Evolutionary conservation across 2,329 filamentous ascomycete species (phyloP).

Genomic region (Talaromyces sp.): DNA sequence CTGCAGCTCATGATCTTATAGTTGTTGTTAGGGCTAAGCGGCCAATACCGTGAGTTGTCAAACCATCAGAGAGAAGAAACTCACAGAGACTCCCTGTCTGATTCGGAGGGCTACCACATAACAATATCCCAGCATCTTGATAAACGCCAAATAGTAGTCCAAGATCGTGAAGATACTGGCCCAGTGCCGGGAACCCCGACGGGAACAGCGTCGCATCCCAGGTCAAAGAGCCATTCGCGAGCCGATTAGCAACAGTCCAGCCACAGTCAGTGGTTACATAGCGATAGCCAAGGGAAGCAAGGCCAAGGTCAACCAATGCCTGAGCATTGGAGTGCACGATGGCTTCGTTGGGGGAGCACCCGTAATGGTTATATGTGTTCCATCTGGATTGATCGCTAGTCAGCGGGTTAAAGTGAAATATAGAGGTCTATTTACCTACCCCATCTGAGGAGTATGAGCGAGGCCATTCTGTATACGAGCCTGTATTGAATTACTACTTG

Average conservation of each 20-base stretch:
- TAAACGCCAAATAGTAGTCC: conserved; percentile 47
- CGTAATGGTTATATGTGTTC: conserved; percentile 60
- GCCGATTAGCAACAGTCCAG: conserved; percentile 46
- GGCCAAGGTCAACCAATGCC: conserved; percentile 52
- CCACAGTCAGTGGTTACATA: conserved; percentile 59
- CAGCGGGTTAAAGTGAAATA: background rate
- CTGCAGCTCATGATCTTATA: conserved; percentile 47
- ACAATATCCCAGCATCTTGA: conserved; percentile 41
- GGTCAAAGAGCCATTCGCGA: conserved; percentile 38
- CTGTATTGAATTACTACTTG: background rate
- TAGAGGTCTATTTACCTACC: conserved; percentile 19
- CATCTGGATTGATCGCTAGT: conserved; percentile 37
- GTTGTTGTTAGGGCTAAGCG: conserved; percentile 12
- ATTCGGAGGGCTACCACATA: conserved; percentile 34
- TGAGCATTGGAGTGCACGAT: conserved; percentile 53
- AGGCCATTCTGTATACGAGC: conserved; percentile 23
- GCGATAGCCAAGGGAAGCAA: conserved; percentile 53
- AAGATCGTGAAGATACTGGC: conserved; percentile 36
- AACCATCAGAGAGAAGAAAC: background rate
- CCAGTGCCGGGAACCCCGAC: conserved; percentile 40
- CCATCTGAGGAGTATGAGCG: conserved; percentile 30
- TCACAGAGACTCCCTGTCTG: conserved; percentile 37
- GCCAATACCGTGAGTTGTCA: background rate
- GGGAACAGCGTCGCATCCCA: conserved; percentile 45
- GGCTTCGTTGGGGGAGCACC: conserved; percentile 48